Conservation (phyloP, 192 early-diverging fungal genomes). For the Coemansia guatemalensis region DNA sequence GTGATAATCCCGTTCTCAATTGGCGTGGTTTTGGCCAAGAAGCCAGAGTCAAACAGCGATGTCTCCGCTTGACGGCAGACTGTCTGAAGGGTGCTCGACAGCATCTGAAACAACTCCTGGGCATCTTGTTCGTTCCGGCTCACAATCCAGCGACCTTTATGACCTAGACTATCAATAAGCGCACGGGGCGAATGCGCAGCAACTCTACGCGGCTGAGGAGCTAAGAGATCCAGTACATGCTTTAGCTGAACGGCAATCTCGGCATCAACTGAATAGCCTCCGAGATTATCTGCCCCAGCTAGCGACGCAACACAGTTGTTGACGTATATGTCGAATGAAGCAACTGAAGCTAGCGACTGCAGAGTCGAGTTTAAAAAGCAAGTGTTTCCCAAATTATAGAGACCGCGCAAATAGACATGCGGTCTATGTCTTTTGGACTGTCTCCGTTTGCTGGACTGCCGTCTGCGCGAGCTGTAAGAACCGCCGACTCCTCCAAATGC, state of each 20-base stretch:
- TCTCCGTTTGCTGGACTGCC: constrained; percentile 9
- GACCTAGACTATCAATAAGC: constrained; percentile 53
- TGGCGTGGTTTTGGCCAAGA: constrained; percentile 25
- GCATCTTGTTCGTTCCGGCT: constrained; percentile 63
- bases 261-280: constrained; percentile 21
- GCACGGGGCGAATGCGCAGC: constrained; percentile 42
- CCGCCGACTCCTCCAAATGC: constrained; percentile 12
- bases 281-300: neutral
- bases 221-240: constrained; percentile 34
- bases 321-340: constrained; percentile 32
- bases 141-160: constrained; percentile 55
- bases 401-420: constrained; percentile 60
- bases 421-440: constrained; percentile 8
- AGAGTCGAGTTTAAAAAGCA: constrained; percentile 87
- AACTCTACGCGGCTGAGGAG: constrained; percentile 22
- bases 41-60: constrained; percentile 37
- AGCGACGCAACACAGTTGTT: constrained; percentile 33
- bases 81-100: constrained; percentile 47
- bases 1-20: constrained; percentile 32
- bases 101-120: constrained; percentile 62
- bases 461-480: constrained; percentile 1
- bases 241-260: constrained; percentile 34
- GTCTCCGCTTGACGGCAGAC: constrained; percentile 27
- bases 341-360: constrained; percentile 50
- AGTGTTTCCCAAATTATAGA: constrained; percentile 83